Evolutionary conservation across 257 asterid genomes (phyloP).

Genomic region (Lavandula angustifolia): DNA sequence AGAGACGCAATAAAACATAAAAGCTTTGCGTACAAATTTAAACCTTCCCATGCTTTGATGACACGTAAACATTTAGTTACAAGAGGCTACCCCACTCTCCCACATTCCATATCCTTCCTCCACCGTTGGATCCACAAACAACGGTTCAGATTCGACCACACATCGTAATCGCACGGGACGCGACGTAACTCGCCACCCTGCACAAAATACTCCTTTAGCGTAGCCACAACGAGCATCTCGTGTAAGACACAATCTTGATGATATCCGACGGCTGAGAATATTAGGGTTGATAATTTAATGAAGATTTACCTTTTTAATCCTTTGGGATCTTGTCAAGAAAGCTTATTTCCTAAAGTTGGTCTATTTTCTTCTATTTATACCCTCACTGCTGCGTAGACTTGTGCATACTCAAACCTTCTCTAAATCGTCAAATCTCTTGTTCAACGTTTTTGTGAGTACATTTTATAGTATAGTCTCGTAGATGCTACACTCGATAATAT

Average conservation of each 20-base stretch:
- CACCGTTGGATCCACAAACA: slow-evolving; percentile 36
- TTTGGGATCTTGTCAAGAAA: slow-evolving; percentile 17
- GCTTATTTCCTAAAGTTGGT: slow-evolving; percentile 31
- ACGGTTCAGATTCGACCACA: slow-evolving; percentile 37
- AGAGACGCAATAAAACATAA: slow-evolving; percentile 27
- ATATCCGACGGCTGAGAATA: slow-evolving; percentile 24
- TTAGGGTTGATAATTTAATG: neutral
- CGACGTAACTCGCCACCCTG: slow-evolving; percentile 36
- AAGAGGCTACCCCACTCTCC: slow-evolving; percentile 33
- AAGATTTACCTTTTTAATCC: neutral
- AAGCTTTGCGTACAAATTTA: slow-evolving; percentile 47
- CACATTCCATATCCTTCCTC: slow-evolving; percentile 22
- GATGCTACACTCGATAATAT: neutral
- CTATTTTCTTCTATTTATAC: slow-evolving; percentile 32
- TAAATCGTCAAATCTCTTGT: neutral
- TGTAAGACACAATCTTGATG: slow-evolving; percentile 39
- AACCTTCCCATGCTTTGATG: slow-evolving; percentile 40
- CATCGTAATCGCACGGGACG: slow-evolving; percentile 31
- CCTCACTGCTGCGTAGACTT: neutral
- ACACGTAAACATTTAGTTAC: slow-evolving; percentile 50
- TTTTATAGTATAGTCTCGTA: neutral
- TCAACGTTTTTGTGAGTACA: slow-evolving; percentile 25
- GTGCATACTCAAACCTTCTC: slow-evolving; percentile 2
- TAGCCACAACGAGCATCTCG: slow-evolving; percentile 48
- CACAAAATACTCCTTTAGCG: slow-evolving; percentile 5